Percentiles rank a stretch among this genome's conserved stretches.
Evolutionary conservation across 2,329 filamentous ascomycete species (phyloP).

Genomic region (Pestalotiopsis sp.): DNA sequence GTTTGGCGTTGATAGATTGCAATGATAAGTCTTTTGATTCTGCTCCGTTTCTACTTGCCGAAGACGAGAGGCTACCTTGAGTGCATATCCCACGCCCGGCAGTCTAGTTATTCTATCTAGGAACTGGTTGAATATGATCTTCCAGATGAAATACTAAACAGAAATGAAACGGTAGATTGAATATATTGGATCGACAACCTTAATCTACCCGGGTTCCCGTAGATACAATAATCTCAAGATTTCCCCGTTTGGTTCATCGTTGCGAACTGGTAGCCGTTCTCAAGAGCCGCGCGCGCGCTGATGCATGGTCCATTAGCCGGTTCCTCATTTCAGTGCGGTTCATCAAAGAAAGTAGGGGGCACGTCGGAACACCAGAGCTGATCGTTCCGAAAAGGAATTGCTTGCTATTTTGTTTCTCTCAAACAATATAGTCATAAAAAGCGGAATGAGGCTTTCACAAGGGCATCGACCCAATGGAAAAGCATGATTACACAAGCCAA

Average conservation of each 20-base stretch:
- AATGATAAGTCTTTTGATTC: background rate
- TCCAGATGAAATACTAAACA: background rate
- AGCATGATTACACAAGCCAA: slow-evolving; percentile 6
- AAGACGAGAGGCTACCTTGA: too few species aligned
- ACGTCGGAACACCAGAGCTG: background rate
- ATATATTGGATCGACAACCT: background rate
- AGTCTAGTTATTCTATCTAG: background rate
- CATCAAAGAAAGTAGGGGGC: background rate
- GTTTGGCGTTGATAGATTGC: background rate
- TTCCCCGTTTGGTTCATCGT: background rate
- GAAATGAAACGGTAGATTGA: background rate
- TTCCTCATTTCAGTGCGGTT: background rate
- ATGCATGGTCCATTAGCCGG: background rate
- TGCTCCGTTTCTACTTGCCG: too few species aligned
- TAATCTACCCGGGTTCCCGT: background rate
- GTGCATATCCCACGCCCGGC: background rate
- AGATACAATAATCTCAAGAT: background rate
- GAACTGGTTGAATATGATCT: background rate
- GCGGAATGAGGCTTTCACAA: background rate
- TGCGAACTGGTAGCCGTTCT: background rate
- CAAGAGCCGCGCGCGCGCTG: background rate
- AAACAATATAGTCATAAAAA: background rate
- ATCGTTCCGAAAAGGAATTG: background rate
- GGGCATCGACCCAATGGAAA: background rate
- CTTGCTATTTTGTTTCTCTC: background rate